phyloP scores from a whole-genome alignment of 73 alveolate genomes.

The Tetrahymena malaccensis region DNA sequence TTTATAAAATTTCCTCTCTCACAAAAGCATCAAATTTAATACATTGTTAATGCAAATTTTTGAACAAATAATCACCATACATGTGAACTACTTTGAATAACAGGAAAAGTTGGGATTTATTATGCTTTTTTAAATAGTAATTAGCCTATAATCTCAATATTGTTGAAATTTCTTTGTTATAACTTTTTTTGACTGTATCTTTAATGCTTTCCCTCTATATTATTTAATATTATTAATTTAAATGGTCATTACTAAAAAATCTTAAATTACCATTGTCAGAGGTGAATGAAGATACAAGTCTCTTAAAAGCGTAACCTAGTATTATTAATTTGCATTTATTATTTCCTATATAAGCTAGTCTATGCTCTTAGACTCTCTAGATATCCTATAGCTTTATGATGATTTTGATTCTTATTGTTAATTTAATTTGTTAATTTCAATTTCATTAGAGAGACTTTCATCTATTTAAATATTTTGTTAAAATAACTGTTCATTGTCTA shows the following conservation, averaged over 20 bases:
- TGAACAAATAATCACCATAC: background rate
- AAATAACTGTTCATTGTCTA: background rate
- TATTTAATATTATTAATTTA: background rate
- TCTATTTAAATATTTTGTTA: background rate
- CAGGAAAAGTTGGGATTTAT: background rate
- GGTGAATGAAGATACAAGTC: background rate
- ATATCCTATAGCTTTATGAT: background rate
- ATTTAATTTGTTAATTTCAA: background rate
- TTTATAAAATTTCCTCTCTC: background rate
- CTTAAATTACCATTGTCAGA: background rate
- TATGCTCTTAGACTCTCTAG: background rate
- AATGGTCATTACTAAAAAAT: background rate
- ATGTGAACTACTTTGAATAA: background rate
- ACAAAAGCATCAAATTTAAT: background rate
- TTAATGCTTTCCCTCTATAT: background rate
- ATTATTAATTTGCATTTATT: background rate
- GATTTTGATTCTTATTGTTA: background rate
- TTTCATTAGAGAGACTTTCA: background rate
- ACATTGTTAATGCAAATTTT: background rate
- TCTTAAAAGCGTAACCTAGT: background rate
- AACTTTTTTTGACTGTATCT: background rate
- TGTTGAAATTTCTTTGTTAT: background rate
- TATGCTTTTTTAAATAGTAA: background rate
- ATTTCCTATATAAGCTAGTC: background rate
- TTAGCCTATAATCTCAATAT: background rate